Conservation (phyloP, 1,139 yeast genomes). For the Scheffersomyces quercinus region DNA sequence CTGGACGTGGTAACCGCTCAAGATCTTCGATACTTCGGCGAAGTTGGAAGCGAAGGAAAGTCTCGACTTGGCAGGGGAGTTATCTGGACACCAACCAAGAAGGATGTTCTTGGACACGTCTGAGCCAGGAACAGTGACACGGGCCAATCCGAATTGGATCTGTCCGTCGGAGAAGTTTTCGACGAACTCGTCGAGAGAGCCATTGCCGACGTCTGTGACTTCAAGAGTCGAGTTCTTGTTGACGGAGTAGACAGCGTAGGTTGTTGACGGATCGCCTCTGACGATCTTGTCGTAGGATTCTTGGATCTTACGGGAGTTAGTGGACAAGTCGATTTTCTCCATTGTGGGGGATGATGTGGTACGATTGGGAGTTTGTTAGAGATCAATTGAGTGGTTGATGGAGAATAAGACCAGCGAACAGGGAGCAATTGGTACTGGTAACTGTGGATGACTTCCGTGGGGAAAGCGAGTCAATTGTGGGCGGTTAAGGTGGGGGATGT, state of each 20-base stretch:
- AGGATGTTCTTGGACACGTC: slow-evolving; percentile 82
- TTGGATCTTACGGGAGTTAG: slow-evolving; percentile 62
- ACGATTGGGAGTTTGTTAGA: too few relatives aligned
- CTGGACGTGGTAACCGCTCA: slow-evolving; percentile 89
- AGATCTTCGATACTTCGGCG: slow-evolving; percentile 67
- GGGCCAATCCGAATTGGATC: slow-evolving; percentile 87
- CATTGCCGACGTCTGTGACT: slow-evolving; percentile 60
- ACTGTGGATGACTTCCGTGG: neutral
- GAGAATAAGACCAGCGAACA: neutral
- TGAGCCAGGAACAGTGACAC: slow-evolving; percentile 87
- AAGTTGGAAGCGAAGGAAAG: slow-evolving; percentile 76
- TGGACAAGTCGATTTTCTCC: slow-evolving; percentile 59
- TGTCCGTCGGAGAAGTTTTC: slow-evolving; percentile 83
- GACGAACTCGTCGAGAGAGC: slow-evolving; percentile 75
- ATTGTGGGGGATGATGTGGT: slow-evolving; percentile 20
- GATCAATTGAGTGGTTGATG: too few relatives aligned
- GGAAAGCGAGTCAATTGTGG: neutral
- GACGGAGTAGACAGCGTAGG: slow-evolving; percentile 68
- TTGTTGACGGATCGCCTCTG: slow-evolving; percentile 54
- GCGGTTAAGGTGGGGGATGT: neutral
- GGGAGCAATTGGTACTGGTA: neutral
- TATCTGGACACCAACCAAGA: slow-evolving; percentile 93
- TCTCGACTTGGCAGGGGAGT: slow-evolving; percentile 73
- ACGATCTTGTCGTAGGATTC: slow-evolving; percentile 64
- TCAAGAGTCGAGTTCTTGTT: slow-evolving; percentile 55